Base-by-base conservation (phyloP, 495 filamentous ascomycete species). In the Xeromyces bisporus region DNA sequence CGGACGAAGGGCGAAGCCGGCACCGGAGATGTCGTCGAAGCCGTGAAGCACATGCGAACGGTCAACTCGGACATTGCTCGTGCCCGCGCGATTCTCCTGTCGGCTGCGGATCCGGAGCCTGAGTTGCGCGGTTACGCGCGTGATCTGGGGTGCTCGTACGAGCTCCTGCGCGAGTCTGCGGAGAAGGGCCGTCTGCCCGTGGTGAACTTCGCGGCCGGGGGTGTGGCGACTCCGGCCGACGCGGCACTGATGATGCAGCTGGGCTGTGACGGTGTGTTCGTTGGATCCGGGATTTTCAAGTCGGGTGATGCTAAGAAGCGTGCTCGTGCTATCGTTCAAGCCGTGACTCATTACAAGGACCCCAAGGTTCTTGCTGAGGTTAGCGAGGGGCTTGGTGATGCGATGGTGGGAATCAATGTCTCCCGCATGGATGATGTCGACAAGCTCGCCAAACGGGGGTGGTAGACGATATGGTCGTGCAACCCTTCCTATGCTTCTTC, bases 181-280 rank as follows among this genome's bases (percentile, higher is more conserved):
- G 69, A 80, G 66, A 66, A 93, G 39, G 80, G 80, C 32, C 70
- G 89, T 38, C 64, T 97, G 38, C 89, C 89, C 0, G 89, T 97
- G 1, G 89, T 97, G 28, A 97, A 97, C 69, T 97, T 97, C 43
- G 89, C 89, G 2, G 89, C 89, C n/a, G 89, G 89, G 11, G 89
- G 89, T 31, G 74, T 97, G 23, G 89, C 89, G 8, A 97, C 89
- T 7, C 89, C 89, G 1, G 89, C 89, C 2, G 89, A 97, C 62
- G 89, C 89, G 9, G 89, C 89, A 18, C 65, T 97, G 23, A 97
- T 97, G 89, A 97, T 97, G 89, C 85, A 94, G 60, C 59, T 97
- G 33, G 89, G 89, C 36, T 97, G 89, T 49, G 89, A 97, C 48
- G 89, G 89, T 33, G 89, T 97, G 18, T 97, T 97, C 47, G 89